These are phyloP conservation scores for Hydnomerulius pinastri DNA, from an alignment of 768 basidiomycete genomes.

Conservation along the genomic window DNA sequence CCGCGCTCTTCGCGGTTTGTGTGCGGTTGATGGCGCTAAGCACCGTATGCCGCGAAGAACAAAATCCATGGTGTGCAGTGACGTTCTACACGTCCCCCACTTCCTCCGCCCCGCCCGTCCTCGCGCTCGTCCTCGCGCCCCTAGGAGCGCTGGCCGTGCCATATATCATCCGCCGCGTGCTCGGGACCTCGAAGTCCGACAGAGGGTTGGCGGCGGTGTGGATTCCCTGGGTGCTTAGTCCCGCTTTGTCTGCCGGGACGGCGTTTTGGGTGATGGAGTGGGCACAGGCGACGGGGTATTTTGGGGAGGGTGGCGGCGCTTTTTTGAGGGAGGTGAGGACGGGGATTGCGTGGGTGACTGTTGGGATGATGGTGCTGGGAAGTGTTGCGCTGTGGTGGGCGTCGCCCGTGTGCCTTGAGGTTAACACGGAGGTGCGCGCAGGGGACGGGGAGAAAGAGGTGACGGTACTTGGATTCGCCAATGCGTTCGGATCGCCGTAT, in stretches of 20 bases:
- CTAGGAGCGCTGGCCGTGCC: slow-evolving; percentile 62
- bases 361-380: slow-evolving; percentile 51
- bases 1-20: slow-evolving; percentile 62
- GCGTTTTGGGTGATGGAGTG: slow-evolving; percentile 84
- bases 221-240: slow-evolving; percentile 58
- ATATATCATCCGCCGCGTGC: slow-evolving; percentile 50
- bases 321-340: slow-evolving; percentile 58
- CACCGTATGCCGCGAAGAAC: slow-evolving; percentile 94
- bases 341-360: slow-evolving; percentile 56
- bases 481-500: slow-evolving; percentile 88
- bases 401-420: slow-evolving; percentile 72
- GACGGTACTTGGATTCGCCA: slow-evolving; percentile 81
- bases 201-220: slow-evolving; percentile 68
- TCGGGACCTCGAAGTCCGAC: slow-evolving; percentile 72
- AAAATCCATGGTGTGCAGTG: slow-evolving; percentile 84
- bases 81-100: slow-evolving; percentile 85
- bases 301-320: slow-evolving; percentile 43
- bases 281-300: slow-evolving; percentile 55
- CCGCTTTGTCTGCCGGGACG: slow-evolving; percentile 59
- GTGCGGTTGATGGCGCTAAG: slow-evolving; percentile 77
- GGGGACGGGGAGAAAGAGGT: slow-evolving; percentile 43
- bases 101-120: slow-evolving; percentile 61
- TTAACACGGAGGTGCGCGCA: slow-evolving; percentile 40
- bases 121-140: slow-evolving; percentile 58
- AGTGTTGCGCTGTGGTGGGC: slow-evolving; percentile 70